Conservation (phyloP, 2,329 filamentous ascomycete genomes). For the Phialocephala sp. region DNA sequence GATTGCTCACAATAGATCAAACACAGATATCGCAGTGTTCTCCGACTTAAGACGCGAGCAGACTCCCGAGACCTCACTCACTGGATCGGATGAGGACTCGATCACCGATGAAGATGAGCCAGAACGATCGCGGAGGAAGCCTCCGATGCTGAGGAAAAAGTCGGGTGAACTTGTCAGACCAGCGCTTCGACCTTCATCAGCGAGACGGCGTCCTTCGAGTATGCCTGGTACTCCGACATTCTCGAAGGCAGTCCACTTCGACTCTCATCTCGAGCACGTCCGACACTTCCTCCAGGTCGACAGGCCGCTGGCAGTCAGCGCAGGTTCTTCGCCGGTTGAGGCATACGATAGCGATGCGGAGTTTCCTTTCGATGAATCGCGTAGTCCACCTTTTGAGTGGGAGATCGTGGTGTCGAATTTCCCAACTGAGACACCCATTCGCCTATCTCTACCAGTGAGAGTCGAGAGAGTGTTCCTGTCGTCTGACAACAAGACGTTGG, state of each 20-base stretch:
- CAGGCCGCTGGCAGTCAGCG: constrained; percentile 92
- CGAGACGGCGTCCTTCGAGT: constrained; percentile 83
- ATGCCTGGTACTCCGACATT: constrained; percentile 98
- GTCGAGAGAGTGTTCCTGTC: constrained; percentile 89
- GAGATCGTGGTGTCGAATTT: constrained; percentile 88
- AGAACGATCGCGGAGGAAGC: constrained; percentile 68
- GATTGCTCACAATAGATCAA: constrained; percentile 40
- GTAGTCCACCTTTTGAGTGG: constrained; percentile 73
- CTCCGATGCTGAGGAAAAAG: constrained; percentile 97
- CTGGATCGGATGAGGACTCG: constrained; percentile 63
- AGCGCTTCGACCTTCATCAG: constrained; percentile 78
- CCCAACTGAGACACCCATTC: constrained; percentile 67
- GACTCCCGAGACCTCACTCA: constrained; percentile 57
- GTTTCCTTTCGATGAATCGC: constrained; percentile 75
- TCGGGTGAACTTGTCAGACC: constrained; percentile 95
- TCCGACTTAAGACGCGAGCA: constrained; percentile 40
- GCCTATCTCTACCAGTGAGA: constrained; percentile 71
- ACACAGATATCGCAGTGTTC: constrained; percentile 55
- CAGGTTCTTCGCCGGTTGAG: constrained; percentile 89
- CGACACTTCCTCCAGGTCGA: constrained; percentile 95
- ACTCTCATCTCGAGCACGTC: constrained; percentile 94
- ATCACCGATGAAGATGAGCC: constrained; percentile 59
- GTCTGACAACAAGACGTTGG: constrained; percentile 81
- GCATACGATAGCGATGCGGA: constrained; percentile 85
- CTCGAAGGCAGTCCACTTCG: constrained; percentile 97